phyloP scores from a whole-genome alignment of 768 basidiomycete genomes.

The Boletales sp. region DNA sequence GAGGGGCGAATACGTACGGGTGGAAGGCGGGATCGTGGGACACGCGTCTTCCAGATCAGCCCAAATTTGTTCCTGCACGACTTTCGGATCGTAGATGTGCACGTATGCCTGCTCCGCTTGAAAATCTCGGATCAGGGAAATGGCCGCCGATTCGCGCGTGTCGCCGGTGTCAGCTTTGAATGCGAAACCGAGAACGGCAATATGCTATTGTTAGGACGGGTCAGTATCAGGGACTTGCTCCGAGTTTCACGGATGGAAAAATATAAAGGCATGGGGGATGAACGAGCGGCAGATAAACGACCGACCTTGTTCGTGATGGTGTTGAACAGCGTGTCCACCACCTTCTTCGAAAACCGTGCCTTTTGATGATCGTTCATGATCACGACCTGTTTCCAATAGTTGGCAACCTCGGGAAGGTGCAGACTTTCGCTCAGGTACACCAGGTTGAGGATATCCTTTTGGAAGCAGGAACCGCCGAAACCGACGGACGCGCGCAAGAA shows the following conservation, averaged over 20 bases:
- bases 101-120: constrained; percentile 82
- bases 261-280: too few relatives aligned
- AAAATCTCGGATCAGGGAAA: constrained; percentile 94
- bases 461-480: constrained; percentile 98
- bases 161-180: constrained; percentile 99
- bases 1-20: constrained; percentile 47
- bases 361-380: constrained; percentile 99
- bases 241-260: too few relatives aligned
- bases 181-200: constrained; percentile 96
- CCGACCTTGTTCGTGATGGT: constrained; percentile 92
- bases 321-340: constrained; percentile 97
- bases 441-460: constrained; percentile 98
- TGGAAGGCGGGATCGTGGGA: constrained; percentile 58
- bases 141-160: constrained; percentile 95
- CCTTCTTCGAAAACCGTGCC: constrained; percentile 89
- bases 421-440: constrained; percentile 95
- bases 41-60: constrained; percentile 65
- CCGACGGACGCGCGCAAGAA: constrained; percentile 96
- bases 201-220: constrained; percentile 47
- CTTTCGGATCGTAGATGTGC: constrained; percentile 90
- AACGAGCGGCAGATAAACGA: background rate
- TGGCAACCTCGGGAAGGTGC: constrained; percentile 94
- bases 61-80: constrained; percentile 86
- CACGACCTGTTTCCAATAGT: constrained; percentile 96
- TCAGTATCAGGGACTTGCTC: too few relatives aligned